These are phyloP conservation scores for Nemania sp. DNA, from an alignment of 2,329 filamentous ascomycete genomes.

Conservation along the genomic window DNA sequence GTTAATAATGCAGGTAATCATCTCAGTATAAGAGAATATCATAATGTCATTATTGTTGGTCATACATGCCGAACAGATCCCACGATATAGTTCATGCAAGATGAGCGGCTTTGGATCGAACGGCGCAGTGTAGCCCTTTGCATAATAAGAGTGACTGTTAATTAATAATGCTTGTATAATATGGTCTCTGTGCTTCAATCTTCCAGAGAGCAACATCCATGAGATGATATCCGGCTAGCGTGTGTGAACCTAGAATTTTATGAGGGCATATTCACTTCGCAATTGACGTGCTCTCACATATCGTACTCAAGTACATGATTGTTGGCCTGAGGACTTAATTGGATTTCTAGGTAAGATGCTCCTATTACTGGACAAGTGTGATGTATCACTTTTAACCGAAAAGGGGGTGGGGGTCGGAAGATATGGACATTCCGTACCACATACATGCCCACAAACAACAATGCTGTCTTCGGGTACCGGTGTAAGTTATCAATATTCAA, in stretches of 20 bases:
- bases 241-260: background rate
- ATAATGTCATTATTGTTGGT: background rate
- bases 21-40: background rate
- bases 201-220: background rate
- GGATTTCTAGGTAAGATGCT: background rate
- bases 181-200: no score
- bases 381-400: background rate
- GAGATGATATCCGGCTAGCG: background rate
- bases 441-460: no score
- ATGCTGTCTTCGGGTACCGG: no score
- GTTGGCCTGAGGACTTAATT: no score
- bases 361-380: background rate
- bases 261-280: background rate
- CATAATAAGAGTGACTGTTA: background rate
- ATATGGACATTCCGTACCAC: no score
- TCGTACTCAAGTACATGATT: no score
- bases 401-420: no score
- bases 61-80: slow-evolving; percentile 1
- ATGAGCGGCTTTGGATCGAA: background rate
- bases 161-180: no score
- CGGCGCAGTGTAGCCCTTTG: background rate
- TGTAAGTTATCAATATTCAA: no score
- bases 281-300: no score
- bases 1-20: background rate
- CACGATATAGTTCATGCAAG: background rate